These are phyloP conservation scores for Pythium rishiriense DNA, from an alignment of 352 stramenopile species.

Conservation along the genomic window DNA sequence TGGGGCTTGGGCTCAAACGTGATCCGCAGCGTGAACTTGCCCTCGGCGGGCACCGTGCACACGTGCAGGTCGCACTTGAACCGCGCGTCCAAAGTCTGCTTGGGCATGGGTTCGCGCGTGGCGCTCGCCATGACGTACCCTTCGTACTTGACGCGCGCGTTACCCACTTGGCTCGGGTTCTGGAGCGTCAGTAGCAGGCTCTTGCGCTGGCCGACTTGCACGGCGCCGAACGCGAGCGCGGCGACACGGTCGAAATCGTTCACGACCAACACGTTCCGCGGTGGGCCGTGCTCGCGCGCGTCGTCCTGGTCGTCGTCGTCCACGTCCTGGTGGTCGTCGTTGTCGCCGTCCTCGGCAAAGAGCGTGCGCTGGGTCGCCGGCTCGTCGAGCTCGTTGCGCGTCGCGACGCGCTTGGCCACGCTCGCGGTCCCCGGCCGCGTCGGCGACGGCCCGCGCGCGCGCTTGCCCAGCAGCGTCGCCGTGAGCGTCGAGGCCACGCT, in stretches of 20 bases:
- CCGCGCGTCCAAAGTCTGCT: slow-evolving; percentile 27
- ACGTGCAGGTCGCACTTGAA: slow-evolving; percentile 78
- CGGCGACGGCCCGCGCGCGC: slow-evolving; percentile 19
- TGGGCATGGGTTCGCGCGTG: slow-evolving; percentile 9
- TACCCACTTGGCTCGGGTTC: slow-evolving; percentile 61
- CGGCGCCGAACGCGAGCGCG: slow-evolving; percentile 52
- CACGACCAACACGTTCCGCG: slow-evolving; percentile 38
- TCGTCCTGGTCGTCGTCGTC: slow-evolving; percentile 7
- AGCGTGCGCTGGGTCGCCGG: slow-evolving; percentile 16
- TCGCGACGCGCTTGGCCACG: slow-evolving; percentile 4
- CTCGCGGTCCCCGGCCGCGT: neutral
- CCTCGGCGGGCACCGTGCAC: slow-evolving; percentile 62
- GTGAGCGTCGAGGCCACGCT: neutral
- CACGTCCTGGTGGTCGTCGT: neutral
- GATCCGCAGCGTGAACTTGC: slow-evolving; percentile 54
- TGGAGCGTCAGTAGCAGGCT: slow-evolving; percentile 49
- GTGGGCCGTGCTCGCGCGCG: slow-evolving; percentile 3
- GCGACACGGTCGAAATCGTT: slow-evolving; percentile 42
- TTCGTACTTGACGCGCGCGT: slow-evolving; percentile 71
- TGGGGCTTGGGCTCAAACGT: slow-evolving; percentile 53
- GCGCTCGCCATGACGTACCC: slow-evolving; percentile 45
- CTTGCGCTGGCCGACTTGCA: slow-evolving; percentile 48
- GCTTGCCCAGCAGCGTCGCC: slow-evolving; percentile 17
- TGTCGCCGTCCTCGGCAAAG: slow-evolving; percentile 7
- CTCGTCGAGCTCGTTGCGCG: slow-evolving; percentile 2